These are phyloP conservation scores for Pneumocystis wakefieldiae DNA, from an alignment of 1,139 yeast species.

Conservation along the genomic window DNA sequence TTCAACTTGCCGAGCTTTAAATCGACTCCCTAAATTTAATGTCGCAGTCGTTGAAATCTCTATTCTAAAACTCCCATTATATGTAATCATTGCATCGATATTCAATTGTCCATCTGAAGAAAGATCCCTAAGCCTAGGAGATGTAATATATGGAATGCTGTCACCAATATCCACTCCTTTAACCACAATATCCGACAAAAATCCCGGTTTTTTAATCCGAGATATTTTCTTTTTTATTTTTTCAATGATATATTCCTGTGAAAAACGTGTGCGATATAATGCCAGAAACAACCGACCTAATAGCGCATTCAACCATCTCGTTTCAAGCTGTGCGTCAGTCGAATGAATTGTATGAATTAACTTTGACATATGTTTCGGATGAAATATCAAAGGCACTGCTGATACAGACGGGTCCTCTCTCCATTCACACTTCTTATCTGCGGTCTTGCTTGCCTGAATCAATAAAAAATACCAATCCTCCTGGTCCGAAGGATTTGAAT, in stretches of 20 bases:
- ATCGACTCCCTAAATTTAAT: constrained; percentile 56
- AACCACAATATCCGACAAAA: constrained; percentile 67
- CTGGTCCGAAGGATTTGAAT: constrained; percentile 63
- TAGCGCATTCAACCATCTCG: constrained; percentile 82
- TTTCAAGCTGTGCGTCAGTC: constrained; percentile 65
- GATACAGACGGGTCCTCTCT: constrained; percentile 33
- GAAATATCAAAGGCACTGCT: constrained; percentile 62
- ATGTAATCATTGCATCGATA: constrained; percentile 45
- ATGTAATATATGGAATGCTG: constrained; percentile 65
- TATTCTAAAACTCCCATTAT: constrained; percentile 57
- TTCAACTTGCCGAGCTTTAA: constrained; percentile 66
- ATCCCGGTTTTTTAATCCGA: constrained; percentile 74
- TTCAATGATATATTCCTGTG: constrained; percentile 41
- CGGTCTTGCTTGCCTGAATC: not conserved
- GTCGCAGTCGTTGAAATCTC: constrained; percentile 69
- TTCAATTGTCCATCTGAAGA: constrained; percentile 72
- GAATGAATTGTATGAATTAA: constrained; percentile 65
- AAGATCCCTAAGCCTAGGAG: constrained; percentile 52
- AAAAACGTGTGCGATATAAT: constrained; percentile 51
- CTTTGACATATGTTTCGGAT: constrained; percentile 54
- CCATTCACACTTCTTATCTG: not conserved
- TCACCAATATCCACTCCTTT: constrained; percentile 60
- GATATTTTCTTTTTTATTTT: constrained; percentile 57
- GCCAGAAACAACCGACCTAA: constrained; percentile 69
- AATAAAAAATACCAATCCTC: constrained; percentile 60